Evolutionary conservation across 1,284 basidiomycete species (phyloP).

Genomic region (Wallemia mellicola): DNA sequence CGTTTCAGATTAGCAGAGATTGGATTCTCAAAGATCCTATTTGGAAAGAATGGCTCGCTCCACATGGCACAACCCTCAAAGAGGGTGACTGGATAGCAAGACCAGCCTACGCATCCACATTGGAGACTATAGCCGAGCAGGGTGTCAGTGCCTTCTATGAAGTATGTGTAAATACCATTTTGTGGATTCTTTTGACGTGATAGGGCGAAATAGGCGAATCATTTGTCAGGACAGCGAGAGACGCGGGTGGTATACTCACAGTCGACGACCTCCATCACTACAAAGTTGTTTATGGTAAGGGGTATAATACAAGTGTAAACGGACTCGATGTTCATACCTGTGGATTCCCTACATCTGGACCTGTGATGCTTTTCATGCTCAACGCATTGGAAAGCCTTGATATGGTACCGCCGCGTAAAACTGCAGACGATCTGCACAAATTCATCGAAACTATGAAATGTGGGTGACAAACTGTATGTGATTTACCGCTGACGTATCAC

Average conservation of each 20-base stretch:
- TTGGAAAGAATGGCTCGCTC: slow-evolving; percentile 53
- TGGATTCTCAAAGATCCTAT: slow-evolving; percentile 46
- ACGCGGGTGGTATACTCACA: slow-evolving; percentile 49
- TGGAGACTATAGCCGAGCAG: slow-evolving; percentile 30
- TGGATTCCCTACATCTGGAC: slow-evolving; percentile 50
- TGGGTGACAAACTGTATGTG: slow-evolving; percentile 12
- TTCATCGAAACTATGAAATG: slow-evolving; percentile 48
- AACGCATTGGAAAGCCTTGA: slow-evolving; percentile 38
- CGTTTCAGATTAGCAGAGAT: slow-evolving; percentile 10
- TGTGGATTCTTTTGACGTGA: slow-evolving; percentile 7
- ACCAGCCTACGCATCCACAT: slow-evolving; percentile 34
- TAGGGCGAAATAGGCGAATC: slow-evolving; percentile 20
- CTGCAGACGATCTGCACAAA: slow-evolving; percentile 24
- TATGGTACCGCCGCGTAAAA: neutral
- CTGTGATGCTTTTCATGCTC: slow-evolving; percentile 45
- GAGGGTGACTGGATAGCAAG: slow-evolving; percentile 44
- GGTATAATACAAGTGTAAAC: slow-evolving; percentile 43
- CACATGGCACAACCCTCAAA: slow-evolving; percentile 33
- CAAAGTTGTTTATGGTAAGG: slow-evolving; percentile 33
- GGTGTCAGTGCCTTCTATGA: slow-evolving; percentile 46
- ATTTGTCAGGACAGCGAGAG: slow-evolving; percentile 36
- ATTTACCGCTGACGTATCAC: slow-evolving; percentile 5
- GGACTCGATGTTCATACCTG: slow-evolving; percentile 55
- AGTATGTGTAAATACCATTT: slow-evolving; percentile 20
- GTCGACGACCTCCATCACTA: slow-evolving; percentile 39